These are phyloP conservation scores for Tuber magnatum DNA, from an alignment of 495 filamentous ascomycete species.

Conservation along the genomic window DNA sequence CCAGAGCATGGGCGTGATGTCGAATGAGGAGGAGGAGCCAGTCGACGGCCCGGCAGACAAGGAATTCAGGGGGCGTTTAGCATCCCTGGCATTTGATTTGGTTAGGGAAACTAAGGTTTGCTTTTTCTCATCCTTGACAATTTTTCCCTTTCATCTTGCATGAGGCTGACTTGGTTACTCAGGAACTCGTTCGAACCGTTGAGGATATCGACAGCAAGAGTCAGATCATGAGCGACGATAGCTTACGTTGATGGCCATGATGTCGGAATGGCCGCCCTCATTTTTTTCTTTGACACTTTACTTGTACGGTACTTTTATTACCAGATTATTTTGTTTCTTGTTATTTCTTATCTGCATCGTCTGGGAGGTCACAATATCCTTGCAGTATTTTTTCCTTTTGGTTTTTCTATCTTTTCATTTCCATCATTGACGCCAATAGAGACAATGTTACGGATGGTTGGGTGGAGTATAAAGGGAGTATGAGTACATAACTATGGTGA, in stretches of 20 bases:
- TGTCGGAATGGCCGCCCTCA: not conserved
- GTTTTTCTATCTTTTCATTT: not conserved
- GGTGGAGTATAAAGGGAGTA: not conserved
- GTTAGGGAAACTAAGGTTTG: constrained; percentile 63
- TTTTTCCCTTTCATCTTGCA: not conserved
- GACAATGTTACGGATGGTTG: not conserved
- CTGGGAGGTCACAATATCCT: constrained; percentile 3
- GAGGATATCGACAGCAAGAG: constrained; percentile 39
- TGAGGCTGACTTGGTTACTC: not conserved
- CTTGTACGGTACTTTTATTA: not conserved
- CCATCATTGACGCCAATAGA: not conserved
- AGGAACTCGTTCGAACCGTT: constrained; percentile 37
- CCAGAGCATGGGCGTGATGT: constrained; percentile 59
- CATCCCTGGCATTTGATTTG: constrained; percentile 81
- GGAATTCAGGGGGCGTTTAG: constrained; percentile 60
- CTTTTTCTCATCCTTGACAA: not conserved
- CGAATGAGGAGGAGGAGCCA: constrained; percentile 55
- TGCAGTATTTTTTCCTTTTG: not conserved
- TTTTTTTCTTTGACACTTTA: constrained; percentile 6
- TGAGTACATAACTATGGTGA: not conserved
- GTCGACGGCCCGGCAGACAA: constrained; percentile 48
- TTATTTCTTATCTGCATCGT: constrained; percentile 7
- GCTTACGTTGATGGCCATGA: not conserved
- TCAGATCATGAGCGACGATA: not conserved
- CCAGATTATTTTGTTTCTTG: not conserved